A percentile compares a stretch with the other conserved stretches of the same genome.
Evolutionary conservation across 2,329 filamentous ascomycete species (phyloP).

Genomic region (Colletotrichum cordylinicola): DNA sequence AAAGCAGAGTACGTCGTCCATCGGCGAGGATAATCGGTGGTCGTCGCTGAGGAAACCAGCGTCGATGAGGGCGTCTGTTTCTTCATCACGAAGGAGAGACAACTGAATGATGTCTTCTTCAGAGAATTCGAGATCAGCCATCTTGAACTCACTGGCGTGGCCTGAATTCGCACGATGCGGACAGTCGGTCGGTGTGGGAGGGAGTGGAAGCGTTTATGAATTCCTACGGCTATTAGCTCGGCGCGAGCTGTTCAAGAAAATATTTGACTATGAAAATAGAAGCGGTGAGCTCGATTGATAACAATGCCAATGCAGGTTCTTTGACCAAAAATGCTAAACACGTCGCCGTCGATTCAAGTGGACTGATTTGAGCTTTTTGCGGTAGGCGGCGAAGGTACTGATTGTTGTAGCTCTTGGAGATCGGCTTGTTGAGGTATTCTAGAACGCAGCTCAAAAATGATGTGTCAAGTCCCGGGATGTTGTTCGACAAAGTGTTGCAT

Average conservation of each 20-base stretch:
- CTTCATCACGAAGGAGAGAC: constrained; percentile 31
- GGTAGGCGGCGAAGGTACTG: not conserved
- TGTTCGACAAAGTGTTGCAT: not conserved
- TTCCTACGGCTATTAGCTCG: not conserved
- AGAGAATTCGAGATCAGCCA: constrained; percentile 3
- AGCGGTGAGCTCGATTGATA: not conserved
- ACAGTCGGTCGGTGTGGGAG: not conserved
- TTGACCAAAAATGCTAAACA: not conserved
- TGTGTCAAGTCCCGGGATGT: not conserved
- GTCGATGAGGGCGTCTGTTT: constrained; percentile 30
- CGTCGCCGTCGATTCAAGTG: not conserved
- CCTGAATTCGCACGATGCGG: not conserved
- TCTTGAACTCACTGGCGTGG: not conserved
- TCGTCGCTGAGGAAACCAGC: constrained; percentile 26
- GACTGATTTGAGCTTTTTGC: not conserved
- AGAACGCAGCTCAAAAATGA: not conserved
- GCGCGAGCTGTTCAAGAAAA: not conserved
- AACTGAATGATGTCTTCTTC: constrained; percentile 33
- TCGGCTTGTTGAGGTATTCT: not conserved
- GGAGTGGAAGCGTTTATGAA: not conserved
- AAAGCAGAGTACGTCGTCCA: constrained; percentile 26
- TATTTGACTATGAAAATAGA: not conserved
- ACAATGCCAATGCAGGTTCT: not conserved
- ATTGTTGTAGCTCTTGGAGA: not conserved
- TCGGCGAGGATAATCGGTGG: constrained; percentile 22